phyloP scores from a whole-genome alignment of 1,139 yeast species.

The Geotrichum reessii region DNA sequence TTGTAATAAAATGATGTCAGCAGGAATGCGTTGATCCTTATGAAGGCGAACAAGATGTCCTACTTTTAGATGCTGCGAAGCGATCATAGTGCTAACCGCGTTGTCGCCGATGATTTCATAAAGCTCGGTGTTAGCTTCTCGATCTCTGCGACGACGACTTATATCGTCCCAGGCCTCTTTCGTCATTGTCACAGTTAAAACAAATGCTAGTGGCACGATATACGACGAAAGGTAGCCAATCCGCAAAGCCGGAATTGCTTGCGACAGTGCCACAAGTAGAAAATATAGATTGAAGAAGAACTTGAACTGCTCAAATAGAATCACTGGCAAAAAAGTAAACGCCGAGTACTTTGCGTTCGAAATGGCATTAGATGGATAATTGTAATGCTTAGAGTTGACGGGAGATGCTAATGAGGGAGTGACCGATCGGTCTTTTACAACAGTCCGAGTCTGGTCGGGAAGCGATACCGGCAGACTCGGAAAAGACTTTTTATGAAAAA shows the following conservation, averaged over 20 bases:
- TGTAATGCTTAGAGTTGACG: slow-evolving; percentile 21
- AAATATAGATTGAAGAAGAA: slow-evolving; percentile 93
- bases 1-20: slow-evolving; percentile 80
- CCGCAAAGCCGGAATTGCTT: slow-evolving; percentile 81
- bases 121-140: slow-evolving; percentile 77
- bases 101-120: slow-evolving; percentile 55
- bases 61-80: slow-evolving; percentile 66
- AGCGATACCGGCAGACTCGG: not conserved
- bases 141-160: slow-evolving; percentile 81
- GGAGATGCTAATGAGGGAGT: slow-evolving; percentile 2
- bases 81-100: slow-evolving; percentile 35
- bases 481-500: not conserved
- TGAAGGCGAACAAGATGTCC: slow-evolving; percentile 79
- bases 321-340: slow-evolving; percentile 78
- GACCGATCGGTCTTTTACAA: not conserved
- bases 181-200: slow-evolving; percentile 83
- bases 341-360: slow-evolving; percentile 95
- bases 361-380: slow-evolving; percentile 70
- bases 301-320: slow-evolving; percentile 91
- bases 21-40: slow-evolving; percentile 85
- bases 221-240: slow-evolving; percentile 93
- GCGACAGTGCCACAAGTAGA: slow-evolving; percentile 87
- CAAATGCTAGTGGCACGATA: slow-evolving; percentile 90
- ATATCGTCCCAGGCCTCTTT: slow-evolving; percentile 96
- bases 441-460: not conserved